A percentile compares a stretch with the other conserved stretches of the same genome.
phyloP scores from a whole-genome alignment of 192 early-diverging fungal genomes.

The Coemansia sp. region DNA sequence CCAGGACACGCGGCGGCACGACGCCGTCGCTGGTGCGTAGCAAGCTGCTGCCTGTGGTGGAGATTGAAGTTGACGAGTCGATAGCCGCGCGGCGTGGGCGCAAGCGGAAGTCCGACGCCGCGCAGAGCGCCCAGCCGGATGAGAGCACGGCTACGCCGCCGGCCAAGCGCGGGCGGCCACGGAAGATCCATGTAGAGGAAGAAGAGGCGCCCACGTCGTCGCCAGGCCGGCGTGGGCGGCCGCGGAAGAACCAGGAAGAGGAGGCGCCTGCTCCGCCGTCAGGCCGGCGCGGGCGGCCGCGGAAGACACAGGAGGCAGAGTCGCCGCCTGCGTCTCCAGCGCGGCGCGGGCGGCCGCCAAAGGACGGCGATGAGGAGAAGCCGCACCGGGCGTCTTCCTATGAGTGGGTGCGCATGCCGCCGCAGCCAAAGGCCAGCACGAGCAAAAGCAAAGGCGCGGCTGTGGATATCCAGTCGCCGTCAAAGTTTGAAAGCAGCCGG shows the following conservation, averaged over 20 bases:
- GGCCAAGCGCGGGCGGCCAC: slow-evolving; percentile 18
- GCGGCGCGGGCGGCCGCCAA: no score
- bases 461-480: slow-evolving; percentile 43
- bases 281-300: slow-evolving; percentile 14
- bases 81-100: slow-evolving; percentile 19
- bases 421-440: no score
- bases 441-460: slow-evolving; percentile 6
- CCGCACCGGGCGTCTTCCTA: no score
- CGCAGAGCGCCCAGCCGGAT: background rate
- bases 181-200: background rate
- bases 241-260: background rate
- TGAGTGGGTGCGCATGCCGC: no score
- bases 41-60: background rate
- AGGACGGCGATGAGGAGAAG: no score
- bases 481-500: slow-evolving; percentile 38
- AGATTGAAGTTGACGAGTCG: background rate
- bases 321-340: background rate
- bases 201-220: background rate
- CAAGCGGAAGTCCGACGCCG: slow-evolving; percentile 19
- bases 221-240: background rate
- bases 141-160: slow-evolving; percentile 1
- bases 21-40: background rate
- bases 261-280: background rate
- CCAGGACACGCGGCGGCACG: slow-evolving; percentile 7
- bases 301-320: background rate